These are phyloP conservation scores for Neofusicoccum kwambonambiense DNA, from an alignment of 2,329 filamentous ascomycete species.

Conservation along the genomic window DNA sequence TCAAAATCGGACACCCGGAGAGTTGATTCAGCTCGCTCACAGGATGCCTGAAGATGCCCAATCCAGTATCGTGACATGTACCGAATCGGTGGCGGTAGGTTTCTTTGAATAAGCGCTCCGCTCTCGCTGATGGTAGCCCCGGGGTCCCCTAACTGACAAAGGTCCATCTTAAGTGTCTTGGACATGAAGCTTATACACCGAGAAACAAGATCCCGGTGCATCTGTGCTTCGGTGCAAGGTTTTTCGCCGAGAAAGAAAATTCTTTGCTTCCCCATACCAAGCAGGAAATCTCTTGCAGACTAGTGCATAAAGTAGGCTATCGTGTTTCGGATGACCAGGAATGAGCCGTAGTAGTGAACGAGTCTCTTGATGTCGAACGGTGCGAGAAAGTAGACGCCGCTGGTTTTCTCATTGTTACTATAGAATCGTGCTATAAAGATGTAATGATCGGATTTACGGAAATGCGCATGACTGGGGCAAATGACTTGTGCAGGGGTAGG, in stretches of 20 bases:
- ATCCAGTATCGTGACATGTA: background rate
- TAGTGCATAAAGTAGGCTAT: slow-evolving; percentile 42
- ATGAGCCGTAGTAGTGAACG: slow-evolving; percentile 42
- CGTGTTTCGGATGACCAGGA: slow-evolving; percentile 36
- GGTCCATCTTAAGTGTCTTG: no score
- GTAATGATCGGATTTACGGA: no score
- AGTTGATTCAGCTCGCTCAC: background rate
- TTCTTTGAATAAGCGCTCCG: background rate
- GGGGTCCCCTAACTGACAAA: no score
- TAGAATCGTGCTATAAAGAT: background rate
- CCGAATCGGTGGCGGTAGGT: background rate
- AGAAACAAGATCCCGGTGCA: no score
- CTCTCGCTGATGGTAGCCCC: no score
- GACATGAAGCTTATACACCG: no score
- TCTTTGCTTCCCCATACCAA: no score
- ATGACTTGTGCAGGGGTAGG: no score
- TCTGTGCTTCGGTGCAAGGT: background rate
- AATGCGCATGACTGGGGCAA: no score
- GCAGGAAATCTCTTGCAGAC: slow-evolving; percentile 48
- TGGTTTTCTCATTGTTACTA: background rate
- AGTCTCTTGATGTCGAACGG: slow-evolving; percentile 25
- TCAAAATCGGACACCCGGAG: background rate
- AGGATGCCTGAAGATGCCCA: background rate
- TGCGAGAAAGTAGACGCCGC: no score
- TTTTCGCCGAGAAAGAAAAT: background rate